Evolutionary conservation across 2,329 filamentous ascomycete species (phyloP).

Genomic region (Aureobasidium sp.): DNA sequence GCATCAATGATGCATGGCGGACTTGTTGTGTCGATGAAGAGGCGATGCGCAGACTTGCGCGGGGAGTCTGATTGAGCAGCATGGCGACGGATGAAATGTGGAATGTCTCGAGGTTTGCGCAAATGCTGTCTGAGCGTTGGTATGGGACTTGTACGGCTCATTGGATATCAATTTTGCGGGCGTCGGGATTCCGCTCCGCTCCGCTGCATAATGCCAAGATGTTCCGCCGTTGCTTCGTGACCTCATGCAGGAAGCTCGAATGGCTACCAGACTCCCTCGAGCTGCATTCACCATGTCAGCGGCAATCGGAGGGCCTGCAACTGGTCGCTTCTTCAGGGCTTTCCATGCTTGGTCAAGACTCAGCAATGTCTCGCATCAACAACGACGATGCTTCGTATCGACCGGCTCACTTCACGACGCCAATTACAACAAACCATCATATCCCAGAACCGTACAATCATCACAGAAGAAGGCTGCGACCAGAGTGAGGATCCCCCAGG

Average conservation of each 20-base stretch:
- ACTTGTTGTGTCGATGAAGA: conserved; percentile 41
- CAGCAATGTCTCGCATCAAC: background rate
- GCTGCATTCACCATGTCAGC: background rate
- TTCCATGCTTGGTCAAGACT: conserved; percentile 34
- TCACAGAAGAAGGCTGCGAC: too few relatives aligned
- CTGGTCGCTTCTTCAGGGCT: conserved; percentile 34
- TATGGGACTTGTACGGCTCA: background rate
- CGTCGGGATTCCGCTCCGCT: background rate
- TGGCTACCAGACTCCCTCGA: background rate
- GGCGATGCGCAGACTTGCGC: conserved; percentile 8
- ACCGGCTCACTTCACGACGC: background rate
- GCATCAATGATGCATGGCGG: conserved; percentile 76
- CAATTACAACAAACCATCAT: background rate
- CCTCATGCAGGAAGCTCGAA: background rate
- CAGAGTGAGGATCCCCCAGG: background rate
- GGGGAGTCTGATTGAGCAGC: conserved; percentile 2
- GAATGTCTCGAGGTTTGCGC: background rate
- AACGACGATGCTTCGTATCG: background rate
- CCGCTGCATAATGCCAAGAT: background rate
- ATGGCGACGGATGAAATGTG: background rate
- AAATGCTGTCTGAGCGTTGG: background rate
- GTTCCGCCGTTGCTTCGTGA: background rate
- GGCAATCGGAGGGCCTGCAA: conserved; percentile 10
- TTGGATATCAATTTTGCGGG: conserved; percentile 2
- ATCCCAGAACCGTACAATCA: too few relatives aligned